phyloP scores from a whole-genome alignment of 1,139 yeast species.

The Pichia sp. region DNA sequence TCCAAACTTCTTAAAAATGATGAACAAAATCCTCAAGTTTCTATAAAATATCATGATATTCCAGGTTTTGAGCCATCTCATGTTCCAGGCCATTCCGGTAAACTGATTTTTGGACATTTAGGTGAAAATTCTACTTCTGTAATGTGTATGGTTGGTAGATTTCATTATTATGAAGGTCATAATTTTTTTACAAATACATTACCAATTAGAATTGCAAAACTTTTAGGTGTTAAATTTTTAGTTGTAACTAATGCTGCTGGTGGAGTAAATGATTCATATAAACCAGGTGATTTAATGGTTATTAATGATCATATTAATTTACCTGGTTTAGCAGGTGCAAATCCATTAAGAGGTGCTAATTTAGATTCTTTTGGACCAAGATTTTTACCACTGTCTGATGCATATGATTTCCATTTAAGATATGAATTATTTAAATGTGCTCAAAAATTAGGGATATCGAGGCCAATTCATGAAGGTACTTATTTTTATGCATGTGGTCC shows the following conservation, averaged over 20 bases:
- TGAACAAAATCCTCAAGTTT: conserved; percentile 30
- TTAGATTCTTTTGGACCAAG: conserved; percentile 76
- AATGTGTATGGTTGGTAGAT: conserved; percentile 87
- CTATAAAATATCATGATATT: conserved; percentile 57
- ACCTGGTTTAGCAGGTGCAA: conserved; percentile 85
- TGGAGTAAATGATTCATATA: conserved; percentile 59
- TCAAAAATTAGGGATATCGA: conserved; percentile 37
- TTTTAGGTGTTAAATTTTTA: conserved; percentile 53
- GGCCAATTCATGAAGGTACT: conserved; percentile 78
- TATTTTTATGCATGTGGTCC: conserved; percentile 90
- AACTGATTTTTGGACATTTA: conserved; percentile 69
- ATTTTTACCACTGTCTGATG: conserved; percentile 83
- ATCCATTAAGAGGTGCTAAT: conserved; percentile 86
- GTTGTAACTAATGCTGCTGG: conserved; percentile 95
- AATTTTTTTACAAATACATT: conserved; percentile 73
- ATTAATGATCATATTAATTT: conserved; percentile 82
- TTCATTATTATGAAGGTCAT: conserved; percentile 91
- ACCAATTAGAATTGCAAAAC: conserved; percentile 72
- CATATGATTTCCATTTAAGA: conserved; percentile 73
- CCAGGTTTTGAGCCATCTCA: conserved; percentile 83
- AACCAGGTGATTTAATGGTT: conserved; percentile 87
- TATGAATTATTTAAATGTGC: conserved; percentile 50
- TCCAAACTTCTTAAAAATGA: conserved; percentile 43
- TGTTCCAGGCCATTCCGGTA: conserved; percentile 86
- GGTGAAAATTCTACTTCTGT: conserved; percentile 70